Base-by-base conservation (phyloP, 441 rosid genomes). In the Geranium incanum region DNA sequence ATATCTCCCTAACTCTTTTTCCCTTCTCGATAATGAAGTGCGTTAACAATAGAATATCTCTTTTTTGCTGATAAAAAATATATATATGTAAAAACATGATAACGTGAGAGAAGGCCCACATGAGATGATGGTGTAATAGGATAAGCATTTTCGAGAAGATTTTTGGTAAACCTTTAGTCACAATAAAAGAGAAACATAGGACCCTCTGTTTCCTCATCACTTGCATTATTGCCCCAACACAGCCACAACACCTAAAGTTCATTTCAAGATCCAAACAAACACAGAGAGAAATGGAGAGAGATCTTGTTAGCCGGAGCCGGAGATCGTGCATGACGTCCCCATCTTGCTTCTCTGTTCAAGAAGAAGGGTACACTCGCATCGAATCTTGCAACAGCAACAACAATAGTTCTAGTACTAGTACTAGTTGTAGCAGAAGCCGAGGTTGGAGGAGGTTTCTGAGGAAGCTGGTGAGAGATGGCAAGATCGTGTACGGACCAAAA, bases 341-440 rank as follows among this genome's bases (percentile, higher is more conserved):
- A 0, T 81, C 91, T 15, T 80, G 93, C 79, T 84, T 83, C 39
- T 78, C 89, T 0, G 75, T 79, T 9, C 80, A 77, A 2, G 85
- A 81, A 19, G 87, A 86, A 52, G 86, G 81, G 16, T 89, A 88
- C 85, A 16, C 78, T 1, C 84, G 91, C 23, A 78, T 91, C 41
- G 52, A 43, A 9, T 16, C 63, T 33, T 18, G 2, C 18, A 45
- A 74, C 66, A 52, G 19, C 62, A 65, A 71, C 70, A 62, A 19
- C 75, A 38, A 38, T 60, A 28, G 59, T 65, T 15, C 59, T 43
- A 66, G 66, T 65, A 23, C 33, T 23, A 23, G 33, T 65, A 18
- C 59, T 43, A 68, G 66, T 65, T 73, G 69, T 68, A 80, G 43
- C 50, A 75, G 78, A 38, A 67, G 78, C 72, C 68, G 81, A 37